Conservation (phyloP, 176 grass and related monocot species). For the Panicum miliaceum region DNA sequence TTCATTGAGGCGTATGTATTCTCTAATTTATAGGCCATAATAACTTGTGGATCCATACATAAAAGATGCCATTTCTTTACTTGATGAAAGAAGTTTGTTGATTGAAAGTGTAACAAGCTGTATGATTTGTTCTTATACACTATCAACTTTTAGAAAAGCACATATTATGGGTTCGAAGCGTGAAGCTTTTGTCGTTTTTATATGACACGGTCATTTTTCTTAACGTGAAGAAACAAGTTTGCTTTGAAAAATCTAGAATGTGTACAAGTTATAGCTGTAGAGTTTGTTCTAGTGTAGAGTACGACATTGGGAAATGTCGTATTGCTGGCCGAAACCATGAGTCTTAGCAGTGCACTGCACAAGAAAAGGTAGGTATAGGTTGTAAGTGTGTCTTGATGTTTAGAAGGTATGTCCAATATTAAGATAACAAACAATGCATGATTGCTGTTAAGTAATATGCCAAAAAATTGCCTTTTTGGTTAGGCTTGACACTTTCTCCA, state of each 20-base stretch:
- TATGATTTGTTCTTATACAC: neutral
- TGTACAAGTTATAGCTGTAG: neutral
- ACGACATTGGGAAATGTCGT: neutral
- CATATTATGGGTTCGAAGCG: neutral
- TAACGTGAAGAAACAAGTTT: neutral
- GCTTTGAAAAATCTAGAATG: neutral
- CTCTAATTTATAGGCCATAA: constrained; percentile 2
- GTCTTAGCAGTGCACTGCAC: neutral
- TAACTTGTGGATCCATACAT: neutral
- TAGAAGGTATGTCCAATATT: neutral
- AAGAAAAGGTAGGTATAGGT: neutral
- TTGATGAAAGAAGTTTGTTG: constrained; percentile 20
- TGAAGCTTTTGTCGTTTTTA: neutral
- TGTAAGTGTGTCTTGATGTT: neutral
- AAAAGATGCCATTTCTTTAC: neutral
- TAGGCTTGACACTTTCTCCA: neutral
- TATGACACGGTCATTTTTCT: neutral
- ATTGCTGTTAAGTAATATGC: neutral
- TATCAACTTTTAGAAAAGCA: neutral
- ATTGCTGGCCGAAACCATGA: neutral
- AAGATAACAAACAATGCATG: neutral
- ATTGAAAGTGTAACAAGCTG: neutral
- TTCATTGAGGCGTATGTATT: neutral
- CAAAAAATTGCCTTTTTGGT: neutral
- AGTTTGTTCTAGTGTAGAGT: neutral